phyloP scores from a whole-genome alignment of 352 stramenopile species.

The Phytophthora gonapodyides region DNA sequence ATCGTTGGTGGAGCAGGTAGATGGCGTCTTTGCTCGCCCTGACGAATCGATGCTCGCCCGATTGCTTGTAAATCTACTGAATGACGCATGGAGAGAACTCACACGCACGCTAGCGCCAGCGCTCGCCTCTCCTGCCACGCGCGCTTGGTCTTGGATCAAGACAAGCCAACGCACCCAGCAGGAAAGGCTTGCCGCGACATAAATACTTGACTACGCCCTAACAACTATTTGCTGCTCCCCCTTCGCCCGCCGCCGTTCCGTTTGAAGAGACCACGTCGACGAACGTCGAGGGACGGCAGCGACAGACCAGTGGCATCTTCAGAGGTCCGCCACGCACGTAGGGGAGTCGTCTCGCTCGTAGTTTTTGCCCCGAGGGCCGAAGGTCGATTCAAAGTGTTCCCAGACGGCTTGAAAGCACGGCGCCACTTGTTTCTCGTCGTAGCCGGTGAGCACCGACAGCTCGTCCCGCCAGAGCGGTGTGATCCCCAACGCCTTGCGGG shows the following conservation, averaged over 20 bases:
- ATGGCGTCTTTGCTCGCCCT: conserved; percentile 6
- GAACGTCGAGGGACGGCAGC: conserved; percentile 9
- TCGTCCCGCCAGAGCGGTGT: conserved; percentile 84
- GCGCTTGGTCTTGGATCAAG: conserved; percentile 17
- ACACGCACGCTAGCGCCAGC: conserved; percentile 36
- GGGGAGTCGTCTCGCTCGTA: conserved; percentile 73
- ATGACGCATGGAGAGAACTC: conserved; percentile 32
- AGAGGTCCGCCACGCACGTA: conserved; percentile 64
- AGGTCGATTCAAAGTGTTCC: conserved; percentile 77
- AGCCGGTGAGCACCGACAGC: conserved; percentile 77
- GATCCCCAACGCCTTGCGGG: conserved; percentile 78
- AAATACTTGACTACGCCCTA: conserved; percentile 58
- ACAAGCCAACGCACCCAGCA: conserved; percentile 25
- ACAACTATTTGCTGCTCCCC: conserved; percentile 36
- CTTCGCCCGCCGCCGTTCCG: conserved; percentile 6
- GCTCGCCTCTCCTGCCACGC: conserved; percentile 8
- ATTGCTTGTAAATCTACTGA: conserved; percentile 31
- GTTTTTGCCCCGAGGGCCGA: conserved; percentile 74
- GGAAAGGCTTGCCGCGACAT: conserved; percentile 34
- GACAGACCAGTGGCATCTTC: conserved; percentile 11
- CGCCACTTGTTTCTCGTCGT: conserved; percentile 78
- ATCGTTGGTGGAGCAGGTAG: conserved; percentile 1
- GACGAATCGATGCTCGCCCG: conserved; percentile 19
- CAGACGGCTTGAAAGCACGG: conserved; percentile 87
- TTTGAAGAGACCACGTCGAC: conserved; percentile 18